A percentile compares a stretch with the other conserved stretches of the same genome.
These are phyloP conservation scores for Alloascoidea africana DNA, from an alignment of 805 yeast genomes.

Conservation along the genomic window DNA sequence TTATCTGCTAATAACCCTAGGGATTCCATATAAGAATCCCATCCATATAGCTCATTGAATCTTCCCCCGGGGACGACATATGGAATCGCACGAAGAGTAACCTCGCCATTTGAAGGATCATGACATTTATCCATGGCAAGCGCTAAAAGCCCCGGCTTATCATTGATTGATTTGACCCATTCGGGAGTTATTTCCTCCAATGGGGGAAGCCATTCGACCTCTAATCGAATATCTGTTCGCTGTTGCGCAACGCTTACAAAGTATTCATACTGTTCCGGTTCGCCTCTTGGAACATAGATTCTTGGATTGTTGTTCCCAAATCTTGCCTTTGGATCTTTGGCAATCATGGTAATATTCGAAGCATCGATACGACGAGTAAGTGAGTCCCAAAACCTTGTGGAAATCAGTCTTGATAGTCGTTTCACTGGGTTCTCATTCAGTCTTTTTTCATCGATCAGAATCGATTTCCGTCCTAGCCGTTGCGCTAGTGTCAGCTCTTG, in stretches of 20 bases:
- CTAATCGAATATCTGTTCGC: conserved; percentile 42
- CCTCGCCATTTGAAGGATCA: conserved; percentile 36
- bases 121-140: conserved; percentile 46
- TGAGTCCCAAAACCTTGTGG: conserved; percentile 66
- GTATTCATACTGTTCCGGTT: conserved; percentile 60
- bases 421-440: conserved; percentile 79
- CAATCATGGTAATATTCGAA: conserved; percentile 49
- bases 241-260: conserved; percentile 35
- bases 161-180: conserved; percentile 60
- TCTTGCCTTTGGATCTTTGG: conserved; percentile 62
- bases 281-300: conserved; percentile 58
- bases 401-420: conserved; percentile 57
- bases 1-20: conserved; percentile 63
- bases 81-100: conserved; percentile 49
- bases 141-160: conserved; percentile 75
- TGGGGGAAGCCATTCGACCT: conserved; percentile 72
- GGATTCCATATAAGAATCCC: conserved; percentile 94
- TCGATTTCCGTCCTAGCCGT: conserved; percentile 60
- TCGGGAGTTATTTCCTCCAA: conserved; percentile 60
- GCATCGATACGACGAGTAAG: conserved; percentile 60
- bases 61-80: conserved; percentile 97
- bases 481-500: conserved; percentile 86
- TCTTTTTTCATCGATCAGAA: conserved; percentile 70
- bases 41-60: conserved; percentile 91
- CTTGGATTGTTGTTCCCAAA: conserved; percentile 55